phyloP scores from a whole-genome alignment of 2,329 filamentous ascomycete genomes.

The Penicillium sp. region DNA sequence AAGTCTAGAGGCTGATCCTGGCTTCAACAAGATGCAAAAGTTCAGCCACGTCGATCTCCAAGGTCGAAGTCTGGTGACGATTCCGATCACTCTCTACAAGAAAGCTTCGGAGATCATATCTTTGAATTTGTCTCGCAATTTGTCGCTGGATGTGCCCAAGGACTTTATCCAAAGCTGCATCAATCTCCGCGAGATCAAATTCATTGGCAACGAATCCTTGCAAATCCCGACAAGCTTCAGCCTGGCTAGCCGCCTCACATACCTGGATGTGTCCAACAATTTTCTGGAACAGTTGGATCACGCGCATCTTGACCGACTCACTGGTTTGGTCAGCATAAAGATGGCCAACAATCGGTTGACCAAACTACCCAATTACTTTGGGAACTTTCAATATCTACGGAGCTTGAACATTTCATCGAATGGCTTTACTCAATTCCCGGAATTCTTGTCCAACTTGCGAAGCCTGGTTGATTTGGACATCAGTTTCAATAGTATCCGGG shows the following conservation, averaged over 20 bases:
- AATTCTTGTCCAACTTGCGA: conserved; percentile 74
- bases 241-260: conserved; percentile 73
- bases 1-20: conserved; percentile 67
- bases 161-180: conserved; percentile 94
- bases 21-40: conserved; percentile 75
- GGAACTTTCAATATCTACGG: conserved; percentile 68
- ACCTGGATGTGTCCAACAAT: conserved; percentile 93
- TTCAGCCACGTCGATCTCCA: conserved; percentile 91
- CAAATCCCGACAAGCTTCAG: conserved; percentile 78
- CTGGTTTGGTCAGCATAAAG: conserved; percentile 77
- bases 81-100: conserved; percentile 88
- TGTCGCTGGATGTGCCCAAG: conserved; percentile 85
- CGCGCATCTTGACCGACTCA: conserved; percentile 69
- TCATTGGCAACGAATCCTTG: conserved; percentile 86
- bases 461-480: conserved; percentile 88
- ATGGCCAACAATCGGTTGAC: conserved; percentile 88
- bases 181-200: conserved; percentile 90
- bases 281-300: conserved; percentile 79
- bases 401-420: conserved; percentile 92
- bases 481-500: conserved; percentile 87
- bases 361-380: conserved; percentile 73
- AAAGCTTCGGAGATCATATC: conserved; percentile 90
- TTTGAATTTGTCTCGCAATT: conserved; percentile 84
- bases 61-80: conserved; percentile 84
- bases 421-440: conserved; percentile 75